Percentiles rank a stretch among this genome's conserved stretches.
phyloP scores from a whole-genome alignment of 2,329 filamentous ascomycete species.

The Pyrenochaeta sp. region DNA sequence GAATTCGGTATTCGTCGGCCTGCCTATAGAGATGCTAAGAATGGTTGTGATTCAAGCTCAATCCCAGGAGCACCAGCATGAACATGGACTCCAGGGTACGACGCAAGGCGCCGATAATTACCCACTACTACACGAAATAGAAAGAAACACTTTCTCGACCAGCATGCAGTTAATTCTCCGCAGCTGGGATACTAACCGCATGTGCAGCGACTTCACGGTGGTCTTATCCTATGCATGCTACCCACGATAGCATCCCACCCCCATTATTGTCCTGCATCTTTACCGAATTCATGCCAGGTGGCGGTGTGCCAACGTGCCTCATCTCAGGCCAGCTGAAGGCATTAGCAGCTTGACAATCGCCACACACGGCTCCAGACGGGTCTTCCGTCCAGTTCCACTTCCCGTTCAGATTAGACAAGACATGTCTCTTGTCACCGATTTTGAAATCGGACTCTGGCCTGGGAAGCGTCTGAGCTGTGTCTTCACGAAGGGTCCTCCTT shows the following conservation, averaged over 20 bases:
- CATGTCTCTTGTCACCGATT: constrained; percentile 24
- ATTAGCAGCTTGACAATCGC: constrained; percentile 23
- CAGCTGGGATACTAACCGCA: constrained; percentile 8
- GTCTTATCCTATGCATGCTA: constrained; percentile 11
- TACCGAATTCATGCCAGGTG: constrained; percentile 8
- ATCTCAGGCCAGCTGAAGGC: constrained; percentile 19
- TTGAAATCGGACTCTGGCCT: constrained; percentile 14
- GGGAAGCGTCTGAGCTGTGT: constrained; percentile 27
- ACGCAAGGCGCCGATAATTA: constrained; percentile 9
- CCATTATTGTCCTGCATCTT: not conserved
- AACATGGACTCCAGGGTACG: constrained; percentile 14
- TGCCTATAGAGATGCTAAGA: no score
- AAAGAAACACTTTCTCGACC: constrained; percentile 9
- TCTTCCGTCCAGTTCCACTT: constrained; percentile 40
- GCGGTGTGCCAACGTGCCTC: constrained; percentile 28
- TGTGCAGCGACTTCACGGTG: constrained; percentile 10
- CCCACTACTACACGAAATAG: no score
- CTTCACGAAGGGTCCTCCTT: constrained; percentile 27
- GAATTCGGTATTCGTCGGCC: no score
- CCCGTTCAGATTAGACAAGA: constrained; percentile 39
- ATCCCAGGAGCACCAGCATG: constrained; percentile 8
- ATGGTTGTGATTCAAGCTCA: not conserved
- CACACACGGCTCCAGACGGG: constrained; percentile 42
- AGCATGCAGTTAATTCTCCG: constrained; percentile 7
- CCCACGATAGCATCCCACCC: constrained; percentile 3